Base-by-base conservation (phyloP, 202 grass and related monocot genomes). In the Brachypodium distachyon region DNA sequence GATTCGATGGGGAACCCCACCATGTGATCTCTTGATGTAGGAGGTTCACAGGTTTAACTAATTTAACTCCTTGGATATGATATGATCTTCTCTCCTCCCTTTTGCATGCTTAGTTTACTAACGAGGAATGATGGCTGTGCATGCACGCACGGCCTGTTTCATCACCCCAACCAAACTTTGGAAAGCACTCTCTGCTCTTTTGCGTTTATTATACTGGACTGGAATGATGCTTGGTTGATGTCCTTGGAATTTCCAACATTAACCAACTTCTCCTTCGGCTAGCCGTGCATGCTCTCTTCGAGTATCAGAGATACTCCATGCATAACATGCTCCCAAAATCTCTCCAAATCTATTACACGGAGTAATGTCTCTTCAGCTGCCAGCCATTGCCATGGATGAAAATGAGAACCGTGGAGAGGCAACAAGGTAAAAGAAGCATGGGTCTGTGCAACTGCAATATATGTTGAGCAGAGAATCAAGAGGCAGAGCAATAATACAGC, bases 1-100 rank as follows among this genome's bases (percentile, higher is more conserved):
- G 86, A 84, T 88, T 84, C 81, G 77, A 28, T 56, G 73, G 76
- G 76, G 64, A 62, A 50, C 70, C 86, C 86, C 81, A 84, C 86
- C 86, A 88, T 88, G 86, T 88, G 86, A 81, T 72, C 39, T 47
- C 52, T 51, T 77, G 18, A 51, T 77, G 49, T 29, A 39, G 80
- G 76, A 70, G 69, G 86, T 43, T 79, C 76, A 60, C 76, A 37
- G 32, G 76, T 21, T 77, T 84, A 81, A 40, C 53, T 84, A 50
- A 63, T 81, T 88, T 81, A 76, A 67, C 73, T 65, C 40, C 39
- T 26, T 12, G 12, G 21, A 43, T 43, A 59, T 54, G 18, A 50
- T n/a, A n/a, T n/a, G n/a, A 67, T 43, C 44, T 68, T 46, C 60
- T 66, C n/a, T 13, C 18, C 4, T 33, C 12, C 46, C 27, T 62